Evolutionary conservation across 352 stramenopile genomes (phyloP), one percentile per base, ranked within the genome.

Genomic region (Pythium myriotylum): DNA sequence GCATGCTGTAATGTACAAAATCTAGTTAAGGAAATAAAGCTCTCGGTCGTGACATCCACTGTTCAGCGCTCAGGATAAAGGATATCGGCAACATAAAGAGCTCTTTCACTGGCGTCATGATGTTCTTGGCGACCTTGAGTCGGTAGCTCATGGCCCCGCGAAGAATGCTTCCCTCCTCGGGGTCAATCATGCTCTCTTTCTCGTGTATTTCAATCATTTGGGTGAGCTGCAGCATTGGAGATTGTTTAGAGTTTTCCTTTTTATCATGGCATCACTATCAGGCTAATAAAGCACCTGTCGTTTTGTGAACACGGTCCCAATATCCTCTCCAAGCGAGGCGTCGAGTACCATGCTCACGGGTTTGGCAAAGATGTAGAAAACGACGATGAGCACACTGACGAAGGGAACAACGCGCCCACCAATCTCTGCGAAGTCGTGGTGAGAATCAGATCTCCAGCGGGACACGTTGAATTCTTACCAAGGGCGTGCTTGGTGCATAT

Each of bases 191-290:
- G 41, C 94, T 79, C 60, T 97, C 73, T 63, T 97, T 81, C 6
- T 98, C 91, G 74, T 99, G 97, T 61, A 99, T 97, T 53, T 98
- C 84, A 41, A 99, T 89, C 55, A 99, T 90, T 63, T 98, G 96
- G 0, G 81, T 74, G 54, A 99, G 90, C 89, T 99, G 24, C 22
- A 35, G 5, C 29, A 35, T 10, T 35, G 29, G 29, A 10, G 29
- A 35, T 10, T n/a, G 29, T 10, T 35, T 35, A 35, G 29, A 35
- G n/a, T n/a, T n/a, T n/a, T n/a, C n/a, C n/a, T n/a, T n/a, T n/a
- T n/a, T n/a, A n/a, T n/a, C n/a, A n/a, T n/a, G n/a, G n/a, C n/a
- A n/a, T n/a, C n/a, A n/a, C n/a, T n/a, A n/a, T n/a, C n/a, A n/a
- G n/a, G n/a, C n/a, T n/a, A n/a, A n/a, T n/a, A n/a, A n/a, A n/a